Conservation (phyloP, 108 stramenopile species). For the Cyclotella sp. region DNA sequence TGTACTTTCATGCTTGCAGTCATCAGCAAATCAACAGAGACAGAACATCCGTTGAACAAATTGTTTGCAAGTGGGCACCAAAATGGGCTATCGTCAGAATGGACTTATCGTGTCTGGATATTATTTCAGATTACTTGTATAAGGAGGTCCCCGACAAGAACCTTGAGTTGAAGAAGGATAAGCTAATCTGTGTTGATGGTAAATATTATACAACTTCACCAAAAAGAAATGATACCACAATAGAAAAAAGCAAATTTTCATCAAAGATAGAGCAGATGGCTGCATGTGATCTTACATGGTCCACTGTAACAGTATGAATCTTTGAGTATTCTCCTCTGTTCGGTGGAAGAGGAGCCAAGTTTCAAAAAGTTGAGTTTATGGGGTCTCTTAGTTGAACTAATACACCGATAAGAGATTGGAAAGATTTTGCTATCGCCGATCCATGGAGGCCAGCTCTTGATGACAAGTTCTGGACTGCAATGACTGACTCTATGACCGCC, state of each 20-base stretch:
- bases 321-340: too few relatives aligned
- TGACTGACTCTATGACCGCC: slow-evolving; percentile 6
- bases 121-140: not conserved
- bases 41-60: slow-evolving; percentile 8
- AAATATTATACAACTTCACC: not conserved
- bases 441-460: too few relatives aligned
- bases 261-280: too few relatives aligned
- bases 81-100: slow-evolving; percentile 18
- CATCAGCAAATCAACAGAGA: slow-evolving; percentile 13
- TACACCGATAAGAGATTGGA: too few relatives aligned
- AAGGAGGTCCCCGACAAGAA: slow-evolving; percentile 5
- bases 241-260: too few relatives aligned
- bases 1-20: slow-evolving; percentile 18
- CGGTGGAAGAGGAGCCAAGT: too few relatives aligned
- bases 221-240: slow-evolving; percentile 11
- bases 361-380: too few relatives aligned
- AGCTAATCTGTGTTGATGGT: slow-evolving; percentile 15
- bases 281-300: too few relatives aligned
- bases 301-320: too few relatives aligned
- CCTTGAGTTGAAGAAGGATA: not conserved
- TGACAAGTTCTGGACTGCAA: not conserved
- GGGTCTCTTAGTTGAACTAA: too few relatives aligned
- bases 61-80: slow-evolving; percentile 20
- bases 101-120: slow-evolving; percentile 13
- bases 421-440: too few relatives aligned